These are phyloP conservation scores for Colletotrichum sojae DNA, from an alignment of 2,329 filamentous ascomycete species.

Conservation along the genomic window DNA sequence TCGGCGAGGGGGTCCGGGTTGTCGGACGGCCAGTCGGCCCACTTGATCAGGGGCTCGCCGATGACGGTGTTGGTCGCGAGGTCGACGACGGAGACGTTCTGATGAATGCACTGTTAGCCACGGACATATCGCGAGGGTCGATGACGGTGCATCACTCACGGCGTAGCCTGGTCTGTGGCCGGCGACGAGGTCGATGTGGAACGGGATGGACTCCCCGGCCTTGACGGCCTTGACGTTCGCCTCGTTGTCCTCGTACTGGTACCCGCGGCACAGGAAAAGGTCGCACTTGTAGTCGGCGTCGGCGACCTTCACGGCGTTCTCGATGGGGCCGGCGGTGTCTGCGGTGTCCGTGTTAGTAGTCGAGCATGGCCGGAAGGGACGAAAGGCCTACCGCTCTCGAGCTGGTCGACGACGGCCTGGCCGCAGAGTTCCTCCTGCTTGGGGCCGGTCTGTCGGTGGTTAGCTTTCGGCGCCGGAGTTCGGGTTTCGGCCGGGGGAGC, in stretches of 20 bases:
- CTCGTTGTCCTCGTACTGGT: slow-evolving; percentile 49
- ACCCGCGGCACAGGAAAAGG: slow-evolving; percentile 48
- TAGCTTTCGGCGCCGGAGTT: neutral
- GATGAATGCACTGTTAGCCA: neutral
- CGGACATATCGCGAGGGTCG: neutral
- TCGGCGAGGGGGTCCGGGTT: slow-evolving; percentile 41
- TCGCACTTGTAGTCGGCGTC: slow-evolving; percentile 47
- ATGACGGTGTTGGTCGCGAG: slow-evolving; percentile 62
- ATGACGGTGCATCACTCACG: slow-evolving; percentile 34
- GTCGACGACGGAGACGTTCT: slow-evolving; percentile 66
- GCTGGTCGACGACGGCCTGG: slow-evolving; percentile 39
- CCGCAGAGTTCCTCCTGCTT: slow-evolving; percentile 45
- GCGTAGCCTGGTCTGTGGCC: slow-evolving; percentile 53
- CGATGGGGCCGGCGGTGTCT: slow-evolving; percentile 48
- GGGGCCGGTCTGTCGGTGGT: slow-evolving; percentile 41
- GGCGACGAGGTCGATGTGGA: slow-evolving; percentile 55
- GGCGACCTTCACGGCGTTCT: slow-evolving; percentile 45
- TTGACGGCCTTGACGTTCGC: slow-evolving; percentile 45
- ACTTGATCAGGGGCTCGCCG: slow-evolving; percentile 61
- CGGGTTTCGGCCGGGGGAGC: neutral
- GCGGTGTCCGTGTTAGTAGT: neutral
- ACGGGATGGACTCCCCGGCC: slow-evolving; percentile 53
- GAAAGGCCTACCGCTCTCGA: slow-evolving; percentile 42
- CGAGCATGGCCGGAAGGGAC: neutral
- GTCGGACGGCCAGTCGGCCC: slow-evolving; percentile 48